Conservation (phyloP, 2,329 filamentous ascomycete genomes). For the Exophiala bonariae region DNA sequence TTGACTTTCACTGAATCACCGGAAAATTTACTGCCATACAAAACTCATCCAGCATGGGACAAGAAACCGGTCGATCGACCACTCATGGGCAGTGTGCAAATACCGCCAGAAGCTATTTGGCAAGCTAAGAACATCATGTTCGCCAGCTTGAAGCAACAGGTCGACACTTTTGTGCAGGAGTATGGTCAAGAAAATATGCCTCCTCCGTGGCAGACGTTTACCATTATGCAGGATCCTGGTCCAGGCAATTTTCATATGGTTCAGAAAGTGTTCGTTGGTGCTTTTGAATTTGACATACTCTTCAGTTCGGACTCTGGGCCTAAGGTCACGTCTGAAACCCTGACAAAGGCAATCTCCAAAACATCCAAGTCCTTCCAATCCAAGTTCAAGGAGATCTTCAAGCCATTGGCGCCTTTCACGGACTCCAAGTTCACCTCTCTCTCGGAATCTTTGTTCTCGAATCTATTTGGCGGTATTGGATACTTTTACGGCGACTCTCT, state of each 20-base stretch:
- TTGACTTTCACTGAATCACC: slow-evolving; percentile 73
- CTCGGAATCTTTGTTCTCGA: slow-evolving; percentile 88
- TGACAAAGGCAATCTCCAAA: slow-evolving; percentile 69
- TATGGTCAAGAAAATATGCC: slow-evolving; percentile 68
- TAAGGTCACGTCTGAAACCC: slow-evolving; percentile 58
- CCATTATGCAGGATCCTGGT: slow-evolving; percentile 67
- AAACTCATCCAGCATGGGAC: slow-evolving; percentile 63
- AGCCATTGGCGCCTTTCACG: slow-evolving; percentile 73
- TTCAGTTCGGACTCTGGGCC: slow-evolving; percentile 76
- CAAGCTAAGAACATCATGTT: slow-evolving; percentile 73
- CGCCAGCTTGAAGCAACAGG: slow-evolving; percentile 61
- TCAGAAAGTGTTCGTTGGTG: slow-evolving; percentile 86
- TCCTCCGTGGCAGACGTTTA: slow-evolving; percentile 83
- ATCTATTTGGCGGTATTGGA: slow-evolving; percentile 88
- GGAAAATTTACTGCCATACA: slow-evolving; percentile 60
- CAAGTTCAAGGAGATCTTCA: slow-evolving; percentile 71
- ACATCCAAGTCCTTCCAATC: slow-evolving; percentile 69
- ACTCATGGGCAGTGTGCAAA: slow-evolving; percentile 68
- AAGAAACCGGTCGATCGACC: slow-evolving; percentile 75
- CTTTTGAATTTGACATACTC: slow-evolving; percentile 89
- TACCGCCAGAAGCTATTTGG: slow-evolving; percentile 74
- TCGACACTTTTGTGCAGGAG: slow-evolving; percentile 59
- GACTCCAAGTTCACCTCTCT: slow-evolving; percentile 73
- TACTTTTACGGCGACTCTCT: slow-evolving; percentile 90
- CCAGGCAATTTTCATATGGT: slow-evolving; percentile 81